Conservation (phyloP, 2,329 filamentous ascomycete species). For the Ophiostoma quercus region DNA sequence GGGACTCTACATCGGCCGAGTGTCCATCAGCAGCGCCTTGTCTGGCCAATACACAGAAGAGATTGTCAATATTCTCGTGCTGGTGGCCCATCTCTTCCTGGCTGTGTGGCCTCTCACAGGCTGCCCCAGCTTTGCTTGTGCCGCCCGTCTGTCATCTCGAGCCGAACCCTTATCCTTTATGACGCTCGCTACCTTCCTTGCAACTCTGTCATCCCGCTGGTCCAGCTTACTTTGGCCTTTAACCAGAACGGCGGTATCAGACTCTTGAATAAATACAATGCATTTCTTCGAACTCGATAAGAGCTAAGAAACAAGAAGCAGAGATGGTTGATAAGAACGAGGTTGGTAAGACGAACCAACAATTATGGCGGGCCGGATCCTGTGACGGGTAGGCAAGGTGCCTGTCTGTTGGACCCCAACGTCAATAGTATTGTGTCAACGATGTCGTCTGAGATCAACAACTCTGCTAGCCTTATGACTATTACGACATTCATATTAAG, state of each 20-base stretch:
- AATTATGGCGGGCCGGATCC: neutral
- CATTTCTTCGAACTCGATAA: neutral
- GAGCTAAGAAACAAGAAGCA: neutral
- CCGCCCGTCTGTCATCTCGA: neutral
- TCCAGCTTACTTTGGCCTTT: neutral
- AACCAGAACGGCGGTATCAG: neutral
- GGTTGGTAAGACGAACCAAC: neutral
- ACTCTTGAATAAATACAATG: neutral
- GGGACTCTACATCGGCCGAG: neutral
- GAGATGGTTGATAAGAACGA: neutral
- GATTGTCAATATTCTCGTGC: conserved; percentile 5
- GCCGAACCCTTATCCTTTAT: neutral
- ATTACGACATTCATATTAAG: neutral
- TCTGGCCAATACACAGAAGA: neutral
- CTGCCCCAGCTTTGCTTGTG: neutral
- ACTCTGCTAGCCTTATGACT: neutral
- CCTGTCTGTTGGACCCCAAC: conserved; percentile 11
- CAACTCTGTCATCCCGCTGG: neutral
- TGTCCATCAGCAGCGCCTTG: neutral
- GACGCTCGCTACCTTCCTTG: neutral
- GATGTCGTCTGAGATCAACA: neutral
- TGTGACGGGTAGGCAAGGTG: neutral
- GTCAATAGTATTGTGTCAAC: neutral
- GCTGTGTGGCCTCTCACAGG: neutral
- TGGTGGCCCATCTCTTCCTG: neutral